These are phyloP conservation scores for Coccomyxa subellipsoidea DNA, from an alignment of 163 green algal genomes.

Conservation along the genomic window DNA sequence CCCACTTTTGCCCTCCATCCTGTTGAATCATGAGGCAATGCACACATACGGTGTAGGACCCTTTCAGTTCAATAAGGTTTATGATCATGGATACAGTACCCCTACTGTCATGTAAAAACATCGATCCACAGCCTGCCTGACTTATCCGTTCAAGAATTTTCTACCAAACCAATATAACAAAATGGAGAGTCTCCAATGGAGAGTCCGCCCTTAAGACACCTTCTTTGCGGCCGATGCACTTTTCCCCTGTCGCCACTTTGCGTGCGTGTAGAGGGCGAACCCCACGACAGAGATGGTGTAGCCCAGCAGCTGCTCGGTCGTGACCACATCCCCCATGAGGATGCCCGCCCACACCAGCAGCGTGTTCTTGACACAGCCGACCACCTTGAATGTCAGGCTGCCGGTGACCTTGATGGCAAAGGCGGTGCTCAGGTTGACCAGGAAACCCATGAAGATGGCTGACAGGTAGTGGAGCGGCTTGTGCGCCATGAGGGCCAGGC, in stretches of 20 bases:
- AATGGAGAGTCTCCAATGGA: too few species aligned
- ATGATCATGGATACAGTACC: too few species aligned
- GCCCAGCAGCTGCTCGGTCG: constrained; percentile 47
- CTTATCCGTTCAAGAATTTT: too few species aligned
- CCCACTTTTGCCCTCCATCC: too few species aligned
- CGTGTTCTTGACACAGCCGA: constrained; percentile 47
- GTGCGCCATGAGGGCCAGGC: constrained; percentile 14
- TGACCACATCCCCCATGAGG: constrained; percentile 25
- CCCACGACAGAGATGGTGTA: constrained; percentile 60
- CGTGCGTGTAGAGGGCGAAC: constrained; percentile 46
- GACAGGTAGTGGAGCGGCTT: constrained; percentile 29
- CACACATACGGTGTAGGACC: too few species aligned
- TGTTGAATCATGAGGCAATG: too few species aligned
- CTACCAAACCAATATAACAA: too few species aligned
- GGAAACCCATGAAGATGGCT: constrained; percentile 37
- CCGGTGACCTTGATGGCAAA: constrained; percentile 67
- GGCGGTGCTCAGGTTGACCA: constrained; percentile 75
- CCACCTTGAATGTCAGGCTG: constrained; percentile 76
- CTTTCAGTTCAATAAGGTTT: too few species aligned
- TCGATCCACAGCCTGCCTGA: too few species aligned
- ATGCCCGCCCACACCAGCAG: constrained; percentile 26
- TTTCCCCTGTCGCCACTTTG: not conserved
- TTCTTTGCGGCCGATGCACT: not conserved
- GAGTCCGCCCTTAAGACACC: too few species aligned
- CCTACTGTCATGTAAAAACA: too few species aligned